Evolutionary conservation across 2,329 filamentous ascomycete species (phyloP), one percentile per base, ranked within the genome.

Genomic region (Aspergillus awamori): DNA sequence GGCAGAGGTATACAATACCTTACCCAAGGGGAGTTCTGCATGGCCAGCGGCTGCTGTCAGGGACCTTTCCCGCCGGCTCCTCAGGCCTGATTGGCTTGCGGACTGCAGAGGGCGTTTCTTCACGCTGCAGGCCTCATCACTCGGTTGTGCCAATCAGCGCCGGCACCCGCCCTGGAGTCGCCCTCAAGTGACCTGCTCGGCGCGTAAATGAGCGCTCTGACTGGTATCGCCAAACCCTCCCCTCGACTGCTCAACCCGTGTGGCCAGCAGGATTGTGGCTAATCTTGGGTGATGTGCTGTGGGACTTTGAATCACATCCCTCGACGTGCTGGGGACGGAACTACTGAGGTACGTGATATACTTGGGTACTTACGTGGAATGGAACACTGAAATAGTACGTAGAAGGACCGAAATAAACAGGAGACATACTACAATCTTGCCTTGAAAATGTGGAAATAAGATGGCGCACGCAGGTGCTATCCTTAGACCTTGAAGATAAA

Each of bases 91-190:
- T 68, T 69, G 64, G 63, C 54, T 38, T 20, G 13, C 13, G 36
- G 26, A 48, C 38, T 67, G 65, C 63, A 64, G 59, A 59, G 51
- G 57, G 54, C 57, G 60, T 65, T 69, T 69, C 65, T 70, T 69
- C 68, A 67, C 58, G 36, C 64, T 70, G 68, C 68, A 70, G 57
- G 57, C 49, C 61, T 63, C 63, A 64, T 70, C 69, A 70, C 67
- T 49, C 57, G 28, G 20, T 11, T 8, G 20, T 24, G 10, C 69
- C 68, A 70, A 69, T 69, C 60, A 64, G 26, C 22, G 38, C 5
- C 15, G 53, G 4, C 2, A 49, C 3, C 13, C 17, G 22, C n/a
- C 28, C 53, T 28, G n/a, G 57, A 58, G 52, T 61, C 56, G 24
- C 38, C 56, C 58, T 67, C 62, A 62, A 60, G 60, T 64, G 64